Conservation (phyloP, 2,329 filamentous ascomycete species). For the Trichoderma atrobrunneum region DNA sequence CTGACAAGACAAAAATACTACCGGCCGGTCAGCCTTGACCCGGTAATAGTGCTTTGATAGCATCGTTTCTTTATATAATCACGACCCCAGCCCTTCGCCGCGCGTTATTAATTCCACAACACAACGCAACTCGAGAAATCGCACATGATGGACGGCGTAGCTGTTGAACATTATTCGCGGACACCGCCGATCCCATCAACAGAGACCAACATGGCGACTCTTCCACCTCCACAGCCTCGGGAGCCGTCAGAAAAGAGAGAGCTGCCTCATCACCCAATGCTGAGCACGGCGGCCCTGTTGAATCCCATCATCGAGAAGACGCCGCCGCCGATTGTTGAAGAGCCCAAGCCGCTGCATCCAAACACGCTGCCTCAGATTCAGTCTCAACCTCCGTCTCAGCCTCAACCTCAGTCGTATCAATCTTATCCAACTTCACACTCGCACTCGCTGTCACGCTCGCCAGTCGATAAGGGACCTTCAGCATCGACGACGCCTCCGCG, state of each 20-base stretch:
- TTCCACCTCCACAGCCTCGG: not conserved
- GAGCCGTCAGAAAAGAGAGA: constrained; percentile 6
- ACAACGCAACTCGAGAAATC: not conserved
- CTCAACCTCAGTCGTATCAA: not conserved
- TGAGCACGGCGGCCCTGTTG: constrained; percentile 5
- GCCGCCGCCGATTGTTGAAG: not conserved
- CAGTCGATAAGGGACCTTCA: not conserved
- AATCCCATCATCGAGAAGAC: constrained; percentile 14
- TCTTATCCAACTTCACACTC: not conserved
- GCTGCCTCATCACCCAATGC: constrained; percentile 10
- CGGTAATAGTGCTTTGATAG: not conserved
- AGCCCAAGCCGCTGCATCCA: not conserved
- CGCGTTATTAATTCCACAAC: not conserved
- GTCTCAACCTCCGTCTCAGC: not conserved
- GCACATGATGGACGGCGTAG: constrained; percentile 6
- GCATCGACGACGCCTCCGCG: constrained; percentile 2
- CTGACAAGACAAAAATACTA: not conserved
- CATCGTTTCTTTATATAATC: not conserved
- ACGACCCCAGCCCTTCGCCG: not conserved
- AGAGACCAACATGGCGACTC: not conserved
- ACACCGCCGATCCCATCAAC: constrained; percentile 13
- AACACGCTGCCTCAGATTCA: not conserved
- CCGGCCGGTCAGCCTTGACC: constrained; percentile 1
- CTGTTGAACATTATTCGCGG: constrained; percentile 9
- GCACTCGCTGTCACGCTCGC: not conserved